Evolutionary conservation across 1,139 yeast species (phyloP).

Genomic region (Suhomyces taliae): DNA sequence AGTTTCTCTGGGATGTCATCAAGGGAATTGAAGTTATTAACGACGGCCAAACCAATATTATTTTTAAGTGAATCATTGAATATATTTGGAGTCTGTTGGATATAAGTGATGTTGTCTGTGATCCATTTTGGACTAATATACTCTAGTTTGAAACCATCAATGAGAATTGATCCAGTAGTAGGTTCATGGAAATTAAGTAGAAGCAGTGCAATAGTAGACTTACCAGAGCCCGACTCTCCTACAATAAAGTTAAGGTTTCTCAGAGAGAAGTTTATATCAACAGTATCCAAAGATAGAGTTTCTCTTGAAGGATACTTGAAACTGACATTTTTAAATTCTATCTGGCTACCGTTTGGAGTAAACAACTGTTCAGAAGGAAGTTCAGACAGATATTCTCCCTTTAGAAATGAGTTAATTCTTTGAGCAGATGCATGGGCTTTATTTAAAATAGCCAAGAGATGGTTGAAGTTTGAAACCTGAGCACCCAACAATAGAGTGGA

Average conservation of each 20-base stretch:
- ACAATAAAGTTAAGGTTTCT: constrained; percentile 60
- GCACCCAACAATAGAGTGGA: constrained; percentile 73
- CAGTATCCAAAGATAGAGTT: constrained; percentile 39
- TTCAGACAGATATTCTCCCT: background rate
- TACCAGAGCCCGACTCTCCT: constrained; percentile 91
- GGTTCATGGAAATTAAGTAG: constrained; percentile 58
- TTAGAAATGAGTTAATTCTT: background rate
- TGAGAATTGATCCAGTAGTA: constrained; percentile 46
- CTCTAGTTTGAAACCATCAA: constrained; percentile 54
- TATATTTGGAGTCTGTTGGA: constrained; percentile 68
- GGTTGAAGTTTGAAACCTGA: constrained; percentile 51
- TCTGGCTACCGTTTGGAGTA: constrained; percentile 32
- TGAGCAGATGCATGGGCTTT: constrained; percentile 63
- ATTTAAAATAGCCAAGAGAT: constrained; percentile 55
- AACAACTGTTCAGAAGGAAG: background rate
- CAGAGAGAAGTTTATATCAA: constrained; percentile 41
- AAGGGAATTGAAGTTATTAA: constrained; percentile 21
- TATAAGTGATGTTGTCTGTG: constrained; percentile 61
- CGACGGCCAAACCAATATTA: constrained; percentile 56
- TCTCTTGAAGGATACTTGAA: constrained; percentile 66
- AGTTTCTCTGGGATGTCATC: constrained; percentile 24
- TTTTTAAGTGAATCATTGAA: constrained; percentile 64
- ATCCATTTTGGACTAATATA: constrained; percentile 53
- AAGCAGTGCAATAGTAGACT: constrained; percentile 73
- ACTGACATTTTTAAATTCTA: constrained; percentile 48